These are phyloP conservation scores for Cyberlindnera subsufficiens DNA, from an alignment of 805 yeast species.

Conservation along the genomic window DNA sequence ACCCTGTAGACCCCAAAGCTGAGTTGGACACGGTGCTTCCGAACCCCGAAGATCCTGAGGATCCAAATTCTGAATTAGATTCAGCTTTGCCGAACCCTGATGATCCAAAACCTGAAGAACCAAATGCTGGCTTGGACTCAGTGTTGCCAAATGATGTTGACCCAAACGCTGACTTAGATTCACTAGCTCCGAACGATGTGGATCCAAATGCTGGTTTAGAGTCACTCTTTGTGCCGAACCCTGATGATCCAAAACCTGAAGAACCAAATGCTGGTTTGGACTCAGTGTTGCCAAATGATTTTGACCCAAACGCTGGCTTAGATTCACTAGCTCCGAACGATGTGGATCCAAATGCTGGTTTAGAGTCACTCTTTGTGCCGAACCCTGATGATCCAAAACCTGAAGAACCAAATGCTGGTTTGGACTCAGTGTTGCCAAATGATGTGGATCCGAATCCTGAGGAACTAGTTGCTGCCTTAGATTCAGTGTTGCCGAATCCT, in stretches of 20 bases:
- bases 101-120: slow-evolving; percentile 16
- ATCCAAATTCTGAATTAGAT: slow-evolving; percentile 7
- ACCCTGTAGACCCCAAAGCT: slow-evolving; percentile 24
- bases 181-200: slow-evolving; percentile 19
- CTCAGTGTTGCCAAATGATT: neutral
- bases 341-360: slow-evolving; percentile 6
- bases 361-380: slow-evolving; percentile 2
- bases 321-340: slow-evolving; percentile 1
- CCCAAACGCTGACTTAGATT: neutral
- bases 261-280: slow-evolving; percentile 15
- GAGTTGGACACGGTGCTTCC: slow-evolving; percentile 5
- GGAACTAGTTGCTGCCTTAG: slow-evolving; percentile 16
- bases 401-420: slow-evolving; percentile 2
- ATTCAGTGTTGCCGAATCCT: neutral
- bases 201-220: slow-evolving; percentile 2
- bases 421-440: slow-evolving; percentile 6
- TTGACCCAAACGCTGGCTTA: slow-evolving; percentile 6
- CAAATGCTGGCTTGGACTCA: slow-evolving; percentile 7
- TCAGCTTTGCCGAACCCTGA: neutral
- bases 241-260: slow-evolving; percentile 12
- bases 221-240: too few relatives aligned
- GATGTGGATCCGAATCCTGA: slow-evolving; percentile 26
- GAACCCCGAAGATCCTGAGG: slow-evolving; percentile 12
- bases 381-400: too few relatives aligned
- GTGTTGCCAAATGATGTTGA: slow-evolving; percentile 19